Evolutionary conservation across 2,329 filamentous ascomycete genomes (phyloP).

Genomic region (Claviceps arundinis): DNA sequence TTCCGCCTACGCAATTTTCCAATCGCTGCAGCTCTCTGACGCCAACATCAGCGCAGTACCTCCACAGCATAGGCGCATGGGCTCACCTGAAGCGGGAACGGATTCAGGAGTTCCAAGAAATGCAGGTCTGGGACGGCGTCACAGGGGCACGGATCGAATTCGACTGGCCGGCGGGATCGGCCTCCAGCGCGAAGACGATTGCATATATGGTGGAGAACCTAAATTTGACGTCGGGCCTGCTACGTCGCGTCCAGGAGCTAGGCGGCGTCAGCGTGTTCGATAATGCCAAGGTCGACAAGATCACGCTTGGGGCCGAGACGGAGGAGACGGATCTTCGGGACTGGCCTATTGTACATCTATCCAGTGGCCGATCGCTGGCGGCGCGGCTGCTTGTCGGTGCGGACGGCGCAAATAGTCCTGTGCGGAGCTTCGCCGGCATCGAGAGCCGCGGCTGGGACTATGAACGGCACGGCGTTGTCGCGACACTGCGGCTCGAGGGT

Average conservation of each 20-base stretch:
- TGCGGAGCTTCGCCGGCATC: conserved; percentile 80
- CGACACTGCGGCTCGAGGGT: conserved; percentile 63
- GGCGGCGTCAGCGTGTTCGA: conserved; percentile 60
- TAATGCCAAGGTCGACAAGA: conserved; percentile 65
- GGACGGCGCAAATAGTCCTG: conserved; percentile 89
- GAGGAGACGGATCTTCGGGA: conserved; percentile 63
- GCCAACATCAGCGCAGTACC: conserved; percentile 70
- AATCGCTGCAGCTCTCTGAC: conserved; percentile 95
- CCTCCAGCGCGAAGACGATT: conserved; percentile 45
- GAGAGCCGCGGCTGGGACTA: conserved; percentile 88
- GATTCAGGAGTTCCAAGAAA: conserved; percentile 80
- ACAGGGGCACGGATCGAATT: conserved; percentile 81
- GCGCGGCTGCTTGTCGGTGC: conserved; percentile 83
- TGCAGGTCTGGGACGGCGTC: conserved; percentile 97
- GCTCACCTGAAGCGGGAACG: conserved; percentile 56
- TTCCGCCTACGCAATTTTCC: conserved; percentile 59
- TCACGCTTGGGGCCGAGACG: conserved; percentile 56
- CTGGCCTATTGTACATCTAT: conserved; percentile 75
- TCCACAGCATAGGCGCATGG: conserved; percentile 80
- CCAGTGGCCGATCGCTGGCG: conserved; percentile 52
- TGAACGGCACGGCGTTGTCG: conserved; percentile 76
- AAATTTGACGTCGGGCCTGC: conserved; percentile 69
- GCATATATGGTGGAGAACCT: conserved; percentile 96
- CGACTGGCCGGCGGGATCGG: conserved; percentile 47
- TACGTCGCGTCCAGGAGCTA: conserved; percentile 58